phyloP scores from a whole-genome alignment of 371 early-diverging fungal species.

The Mucor velutinosus region DNA sequence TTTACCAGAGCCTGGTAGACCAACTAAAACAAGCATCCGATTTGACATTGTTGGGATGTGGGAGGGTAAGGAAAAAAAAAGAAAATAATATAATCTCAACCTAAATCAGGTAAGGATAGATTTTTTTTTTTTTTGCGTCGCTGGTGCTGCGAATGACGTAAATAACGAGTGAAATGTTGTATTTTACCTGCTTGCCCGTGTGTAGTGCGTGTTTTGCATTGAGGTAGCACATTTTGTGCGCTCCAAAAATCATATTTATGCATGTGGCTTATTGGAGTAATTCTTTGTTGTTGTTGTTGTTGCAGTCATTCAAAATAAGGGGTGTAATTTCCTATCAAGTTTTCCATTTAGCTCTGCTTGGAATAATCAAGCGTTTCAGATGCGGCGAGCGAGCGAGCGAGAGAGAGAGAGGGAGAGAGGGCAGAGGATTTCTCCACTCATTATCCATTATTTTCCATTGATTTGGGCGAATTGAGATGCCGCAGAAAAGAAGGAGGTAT shows the following conservation, averaged over 20 bases:
- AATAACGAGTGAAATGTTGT: not conserved
- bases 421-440: not conserved
- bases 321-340: not conserved
- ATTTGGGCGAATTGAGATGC: not conserved
- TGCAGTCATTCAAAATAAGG: conserved; percentile 1
- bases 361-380: not conserved
- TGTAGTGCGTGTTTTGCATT: not conserved
- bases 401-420: too few species aligned
- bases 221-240: not conserved
- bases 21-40: conserved; percentile 55
- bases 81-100: not conserved
- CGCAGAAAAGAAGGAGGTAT: not conserved
- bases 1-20: conserved; percentile 74
- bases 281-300: not conserved
- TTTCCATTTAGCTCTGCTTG: not conserved
- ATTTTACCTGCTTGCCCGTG: not conserved
- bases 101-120: not conserved
- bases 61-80: not conserved
- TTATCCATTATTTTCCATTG: not conserved
- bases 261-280: not conserved
- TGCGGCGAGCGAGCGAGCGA: not conserved
- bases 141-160: conserved; percentile 5
- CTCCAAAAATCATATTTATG: not conserved
- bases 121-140: not conserved
- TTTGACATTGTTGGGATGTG: conserved; percentile 20